Evolutionary conservation across 1,284 basidiomycete genomes (phyloP), one percentile per base, ranked within the genome.

Genomic region (Leccinum proliferum): DNA sequence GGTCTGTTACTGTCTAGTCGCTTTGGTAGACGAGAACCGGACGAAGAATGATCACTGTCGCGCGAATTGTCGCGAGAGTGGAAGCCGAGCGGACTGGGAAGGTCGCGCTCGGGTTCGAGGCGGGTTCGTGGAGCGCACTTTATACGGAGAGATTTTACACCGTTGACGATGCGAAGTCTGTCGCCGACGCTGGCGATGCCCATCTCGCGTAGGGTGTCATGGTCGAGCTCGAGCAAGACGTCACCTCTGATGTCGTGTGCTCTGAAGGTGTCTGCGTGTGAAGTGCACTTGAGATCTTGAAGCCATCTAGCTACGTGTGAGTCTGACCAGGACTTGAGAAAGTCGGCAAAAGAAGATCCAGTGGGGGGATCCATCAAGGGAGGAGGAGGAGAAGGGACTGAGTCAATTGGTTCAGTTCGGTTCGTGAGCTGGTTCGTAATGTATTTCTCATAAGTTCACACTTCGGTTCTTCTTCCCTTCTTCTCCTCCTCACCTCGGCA

Each of bases 201-300:
- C 84, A 97, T 92, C 76, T 97, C 95, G 73, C 89, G 93, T 55
- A 98, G 77, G 2, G 87, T 90, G 5, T 80, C 76, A 76, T 94
- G 91, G 70, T 97, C 94, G 46, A 98, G 78, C 69, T 98, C 95
- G 59, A 97, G 81, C 7, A 98, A 75, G 43, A 97, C 87, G 71
- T 92, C 89, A 9, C 95, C 94, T 55, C 92, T 80, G 67, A 98
- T 95, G 72, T 97, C 94, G 77, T 95, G 92, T 5, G 81, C 80
- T 58, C 82, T 84, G 77, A 98, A 98, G 0, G 83, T 80, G 4
- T 80, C 73, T 2, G 87, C 84, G 70, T 93, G 89, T 37, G 83
- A 82, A 0, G 77, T 83, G 68, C 93, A 94, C 69, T 87, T 89
- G 68, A 88, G 84, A 41, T 90, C 87, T 0, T 80, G 69, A 41